Conservation (phyloP, 2,329 filamentous ascomycete species). For the Ceratocystis lukuohia region DNA sequence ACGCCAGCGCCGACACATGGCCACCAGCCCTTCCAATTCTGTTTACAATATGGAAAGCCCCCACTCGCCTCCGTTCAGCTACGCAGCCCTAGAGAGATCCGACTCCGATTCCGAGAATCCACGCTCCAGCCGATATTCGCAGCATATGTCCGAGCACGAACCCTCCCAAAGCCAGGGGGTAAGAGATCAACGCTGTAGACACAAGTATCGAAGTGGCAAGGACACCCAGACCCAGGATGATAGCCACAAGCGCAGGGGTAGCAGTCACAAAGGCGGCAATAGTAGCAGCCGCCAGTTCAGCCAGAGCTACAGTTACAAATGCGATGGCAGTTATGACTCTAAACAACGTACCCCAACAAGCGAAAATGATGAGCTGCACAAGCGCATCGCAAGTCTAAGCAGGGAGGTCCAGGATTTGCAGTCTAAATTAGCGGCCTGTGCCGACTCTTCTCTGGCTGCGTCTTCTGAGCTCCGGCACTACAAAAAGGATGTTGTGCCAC, state of each 20-base stretch:
- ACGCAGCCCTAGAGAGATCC: neutral
- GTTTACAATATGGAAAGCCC: neutral
- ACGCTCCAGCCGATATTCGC: neutral
- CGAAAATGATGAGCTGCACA: neutral
- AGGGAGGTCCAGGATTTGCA: neutral
- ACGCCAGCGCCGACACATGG: conserved; percentile 1
- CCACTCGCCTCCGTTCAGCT: neutral
- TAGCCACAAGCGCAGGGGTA: neutral
- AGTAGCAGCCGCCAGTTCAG: neutral
- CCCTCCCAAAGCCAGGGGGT: neutral
- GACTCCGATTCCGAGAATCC: neutral
- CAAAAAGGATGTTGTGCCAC: neutral
- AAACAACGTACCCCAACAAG: neutral
- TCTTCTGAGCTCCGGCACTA: neutral
- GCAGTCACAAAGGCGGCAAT: neutral
- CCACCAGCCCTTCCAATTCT: neutral
- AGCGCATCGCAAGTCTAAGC: neutral
- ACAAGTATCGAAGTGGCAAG: neutral
- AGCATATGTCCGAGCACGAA: neutral
- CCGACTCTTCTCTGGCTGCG: neutral
- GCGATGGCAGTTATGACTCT: neutral
- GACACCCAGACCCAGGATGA: neutral
- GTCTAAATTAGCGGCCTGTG: neutral
- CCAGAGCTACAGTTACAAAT: neutral
- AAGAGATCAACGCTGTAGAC: neutral